Evolutionary conservation across 2,329 filamentous ascomycete genomes (phyloP).

Genomic region (Teratosphaeria gauchensis): DNA sequence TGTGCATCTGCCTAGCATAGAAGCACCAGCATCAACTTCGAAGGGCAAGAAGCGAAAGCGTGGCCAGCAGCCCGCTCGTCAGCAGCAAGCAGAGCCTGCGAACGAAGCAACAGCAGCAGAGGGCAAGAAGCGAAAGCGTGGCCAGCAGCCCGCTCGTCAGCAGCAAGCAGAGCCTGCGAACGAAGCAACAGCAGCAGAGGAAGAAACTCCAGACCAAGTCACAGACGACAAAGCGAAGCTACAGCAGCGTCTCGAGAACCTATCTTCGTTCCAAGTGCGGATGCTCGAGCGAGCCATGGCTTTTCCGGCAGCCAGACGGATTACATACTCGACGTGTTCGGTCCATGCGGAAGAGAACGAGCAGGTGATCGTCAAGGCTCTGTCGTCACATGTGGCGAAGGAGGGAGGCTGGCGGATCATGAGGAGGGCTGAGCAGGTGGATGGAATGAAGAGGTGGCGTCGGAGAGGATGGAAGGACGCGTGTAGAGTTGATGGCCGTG

Average conservation of each 20-base stretch:
- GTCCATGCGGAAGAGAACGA: slow-evolving; percentile 85
- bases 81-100: background rate
- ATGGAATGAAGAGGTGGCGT: slow-evolving; percentile 68
- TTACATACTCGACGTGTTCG: slow-evolving; percentile 93
- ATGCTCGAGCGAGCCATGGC: slow-evolving; percentile 75
- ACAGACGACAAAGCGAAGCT: slow-evolving; percentile 40
- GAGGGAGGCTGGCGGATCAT: slow-evolving; percentile 69
- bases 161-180: background rate
- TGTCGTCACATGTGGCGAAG: slow-evolving; percentile 57
- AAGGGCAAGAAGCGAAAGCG: slow-evolving; percentile 25
- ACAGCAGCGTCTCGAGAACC: slow-evolving; percentile 55
- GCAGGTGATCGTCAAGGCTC: slow-evolving; percentile 62
- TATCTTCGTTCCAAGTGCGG: slow-evolving; percentile 72
- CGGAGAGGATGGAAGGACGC: slow-evolving; percentile 35
- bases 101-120: background rate
- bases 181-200: background rate
- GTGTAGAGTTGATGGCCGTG: background rate
- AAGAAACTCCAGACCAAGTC: background rate
- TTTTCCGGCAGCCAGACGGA: slow-evolving; percentile 64
- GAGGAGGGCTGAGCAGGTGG: slow-evolving; percentile 59
- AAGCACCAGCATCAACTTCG: slow-evolving; percentile 5
- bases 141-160: slow-evolving; percentile 3
- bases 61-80: slow-evolving; percentile 4
- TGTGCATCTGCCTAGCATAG: slow-evolving; percentile 48
- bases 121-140: slow-evolving; percentile 10